Conservation (phyloP, 495 filamentous ascomycete genomes). For the Mytilinidion resinicola region DNA sequence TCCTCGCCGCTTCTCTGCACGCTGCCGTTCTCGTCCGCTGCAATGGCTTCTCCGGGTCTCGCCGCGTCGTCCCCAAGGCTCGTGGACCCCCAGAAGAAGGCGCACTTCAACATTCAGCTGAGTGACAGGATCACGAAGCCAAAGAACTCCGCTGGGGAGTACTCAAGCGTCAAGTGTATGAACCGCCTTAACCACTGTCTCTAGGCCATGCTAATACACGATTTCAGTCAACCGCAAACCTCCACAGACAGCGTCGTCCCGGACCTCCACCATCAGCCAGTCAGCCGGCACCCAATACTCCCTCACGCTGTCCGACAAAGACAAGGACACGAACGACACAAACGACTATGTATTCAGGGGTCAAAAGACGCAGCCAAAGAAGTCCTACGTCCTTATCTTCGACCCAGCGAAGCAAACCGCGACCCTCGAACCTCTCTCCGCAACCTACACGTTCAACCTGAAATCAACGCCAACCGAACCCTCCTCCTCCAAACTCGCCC, state of each 20-base stretch:
- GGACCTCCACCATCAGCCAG: conserved; percentile 26
- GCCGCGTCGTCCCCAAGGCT: conserved; percentile 8
- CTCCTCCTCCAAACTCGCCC: conserved; percentile 21
- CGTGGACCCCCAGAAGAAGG: conserved; percentile 26
- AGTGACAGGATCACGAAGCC: conserved; percentile 17
- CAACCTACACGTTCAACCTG: conserved; percentile 53
- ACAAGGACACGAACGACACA: conserved; percentile 41
- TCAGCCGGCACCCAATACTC: conserved; percentile 41
- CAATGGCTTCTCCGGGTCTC: conserved; percentile 27
- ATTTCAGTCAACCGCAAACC: conserved; percentile 46
- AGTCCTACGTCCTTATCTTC: conserved; percentile 47
- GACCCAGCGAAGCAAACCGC: conserved; percentile 46
- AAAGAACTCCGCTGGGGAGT: background rate
- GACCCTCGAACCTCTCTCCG: conserved; percentile 47
- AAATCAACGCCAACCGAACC: conserved; percentile 35
- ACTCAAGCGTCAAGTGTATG: conserved; percentile 23
- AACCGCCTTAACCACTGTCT: background rate
- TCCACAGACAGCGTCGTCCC: conserved; percentile 37
- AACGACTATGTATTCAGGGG: conserved; percentile 48
- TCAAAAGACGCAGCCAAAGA: conserved; percentile 40
- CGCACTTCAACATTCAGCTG: conserved; percentile 24
- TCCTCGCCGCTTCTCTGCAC: background rate
- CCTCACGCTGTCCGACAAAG: conserved; percentile 47
- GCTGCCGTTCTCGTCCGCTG: background rate
- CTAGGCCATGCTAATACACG: background rate